These are phyloP conservation scores for Nakazawaea peltata DNA, from an alignment of 805 yeast genomes.

Conservation along the genomic window DNA sequence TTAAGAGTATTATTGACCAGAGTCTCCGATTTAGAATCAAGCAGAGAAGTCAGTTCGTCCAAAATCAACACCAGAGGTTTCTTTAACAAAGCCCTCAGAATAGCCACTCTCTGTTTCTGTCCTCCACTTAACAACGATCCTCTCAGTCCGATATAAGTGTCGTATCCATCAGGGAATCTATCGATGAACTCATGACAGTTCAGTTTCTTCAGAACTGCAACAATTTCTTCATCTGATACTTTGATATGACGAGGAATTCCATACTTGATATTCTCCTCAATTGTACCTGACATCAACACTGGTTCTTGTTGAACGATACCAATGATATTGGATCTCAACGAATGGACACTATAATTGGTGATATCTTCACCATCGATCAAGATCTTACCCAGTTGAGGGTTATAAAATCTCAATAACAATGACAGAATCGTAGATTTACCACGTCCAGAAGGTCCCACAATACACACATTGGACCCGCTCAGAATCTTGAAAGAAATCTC, in stretches of 20 bases:
- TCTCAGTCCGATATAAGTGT: conserved; percentile 49
- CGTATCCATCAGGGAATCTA: conserved; percentile 73
- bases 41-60: conserved; percentile 91
- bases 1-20: conserved; percentile 70
- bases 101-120: conserved; percentile 70
- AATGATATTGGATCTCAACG: conserved; percentile 57
- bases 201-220: conserved; percentile 60
- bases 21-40: conserved; percentile 83
- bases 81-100: conserved; percentile 66
- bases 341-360: conserved; percentile 62
- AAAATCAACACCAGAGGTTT: conserved; percentile 62
- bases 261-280: conserved; percentile 80
- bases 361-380: conserved; percentile 62
- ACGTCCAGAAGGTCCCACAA: conserved; percentile 94
- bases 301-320: conserved; percentile 96
- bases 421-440: conserved; percentile 91
- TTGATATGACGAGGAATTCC: conserved; percentile 44
- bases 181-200: conserved; percentile 65
- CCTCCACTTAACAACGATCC: conserved; percentile 50
- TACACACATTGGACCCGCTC: conserved; percentile 84
- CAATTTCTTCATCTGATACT: conserved; percentile 51
- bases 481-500: conserved; percentile 54
- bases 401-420: conserved; percentile 74
- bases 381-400: conserved; percentile 64
- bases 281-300: conserved; percentile 75